These are phyloP conservation scores for Chenopodium suecicum DNA, from an alignment of 148 eudicot species.

Conservation along the genomic window DNA sequence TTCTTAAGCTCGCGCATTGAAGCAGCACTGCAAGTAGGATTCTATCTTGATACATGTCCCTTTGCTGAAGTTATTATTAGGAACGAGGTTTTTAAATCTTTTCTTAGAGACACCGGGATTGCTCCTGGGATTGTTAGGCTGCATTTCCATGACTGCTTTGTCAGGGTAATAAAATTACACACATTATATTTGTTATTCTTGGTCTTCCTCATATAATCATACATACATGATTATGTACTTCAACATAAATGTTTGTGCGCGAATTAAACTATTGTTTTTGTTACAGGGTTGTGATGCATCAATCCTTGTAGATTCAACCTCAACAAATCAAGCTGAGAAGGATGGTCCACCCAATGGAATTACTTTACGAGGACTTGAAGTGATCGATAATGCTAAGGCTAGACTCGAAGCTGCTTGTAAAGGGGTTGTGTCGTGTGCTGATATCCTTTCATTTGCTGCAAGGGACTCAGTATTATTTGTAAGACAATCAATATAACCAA, in stretches of 20 bases:
- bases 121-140: slow-evolving; percentile 57
- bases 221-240: no score
- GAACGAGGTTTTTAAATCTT: slow-evolving; percentile 40
- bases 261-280: neutral
- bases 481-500: slow-evolving; percentile 13
- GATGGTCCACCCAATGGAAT: slow-evolving; percentile 58
- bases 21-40: slow-evolving; percentile 51
- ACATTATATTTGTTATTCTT: no score
- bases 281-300: slow-evolving; percentile 90
- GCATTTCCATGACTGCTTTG: slow-evolving; percentile 70
- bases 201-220: no score
- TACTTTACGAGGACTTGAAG: slow-evolving; percentile 66
- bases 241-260: neutral
- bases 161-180: slow-evolving; percentile 38
- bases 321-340: slow-evolving; percentile 65
- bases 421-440: slow-evolving; percentile 79
- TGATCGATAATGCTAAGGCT: slow-evolving; percentile 66
- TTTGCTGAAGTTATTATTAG: slow-evolving; percentile 42
- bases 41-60: slow-evolving; percentile 37
- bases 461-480: slow-evolving; percentile 63
- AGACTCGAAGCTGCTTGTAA: slow-evolving; percentile 51
- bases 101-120: slow-evolving; percentile 31
- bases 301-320: slow-evolving; percentile 68
- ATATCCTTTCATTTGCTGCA: slow-evolving; percentile 81
- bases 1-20: slow-evolving; percentile 19